A percentile compares a stretch with the other conserved stretches of the same genome.
phyloP scores from a whole-genome alignment of 2,329 filamentous ascomycete genomes.

The Fusarium miscanthi region DNA sequence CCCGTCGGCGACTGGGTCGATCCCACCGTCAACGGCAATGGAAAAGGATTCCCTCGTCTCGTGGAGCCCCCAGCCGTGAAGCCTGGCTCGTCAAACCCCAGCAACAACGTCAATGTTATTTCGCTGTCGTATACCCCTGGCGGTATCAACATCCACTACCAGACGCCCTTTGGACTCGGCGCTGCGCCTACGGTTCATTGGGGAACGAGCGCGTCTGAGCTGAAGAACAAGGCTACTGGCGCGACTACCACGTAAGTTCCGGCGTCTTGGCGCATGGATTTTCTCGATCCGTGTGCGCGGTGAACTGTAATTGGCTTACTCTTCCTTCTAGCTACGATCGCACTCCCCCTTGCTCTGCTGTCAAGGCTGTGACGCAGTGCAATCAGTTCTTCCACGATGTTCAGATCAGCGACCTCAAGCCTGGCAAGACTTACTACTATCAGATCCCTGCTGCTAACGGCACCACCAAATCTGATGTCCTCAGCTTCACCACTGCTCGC shows the following conservation, averaged over 20 bases:
- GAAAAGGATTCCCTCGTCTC: background rate
- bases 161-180: background rate
- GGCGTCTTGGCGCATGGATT: background rate
- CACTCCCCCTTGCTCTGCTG: background rate
- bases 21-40: background rate
- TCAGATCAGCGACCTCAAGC: background rate
- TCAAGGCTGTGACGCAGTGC: background rate
- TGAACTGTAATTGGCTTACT: background rate
- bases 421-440: conserved; percentile 5
- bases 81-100: background rate
- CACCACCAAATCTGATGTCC: background rate
- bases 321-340: background rate
- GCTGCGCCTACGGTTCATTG: background rate
- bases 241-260: background rate
- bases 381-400: conserved; percentile 8
- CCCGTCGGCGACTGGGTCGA: conserved; percentile 12
- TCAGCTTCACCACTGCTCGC: background rate
- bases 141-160: conserved; percentile 1
- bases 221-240: background rate
- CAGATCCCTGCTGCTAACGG: background rate
- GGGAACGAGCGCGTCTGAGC: background rate
- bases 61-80: background rate
- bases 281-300: background rate
- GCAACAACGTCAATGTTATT: conserved; percentile 6
- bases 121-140: background rate